Evolutionary conservation across 257 asterid species (phyloP), one percentile per base, ranked within the genome.

Genomic region (Nyctanthes arbortristis): DNA sequence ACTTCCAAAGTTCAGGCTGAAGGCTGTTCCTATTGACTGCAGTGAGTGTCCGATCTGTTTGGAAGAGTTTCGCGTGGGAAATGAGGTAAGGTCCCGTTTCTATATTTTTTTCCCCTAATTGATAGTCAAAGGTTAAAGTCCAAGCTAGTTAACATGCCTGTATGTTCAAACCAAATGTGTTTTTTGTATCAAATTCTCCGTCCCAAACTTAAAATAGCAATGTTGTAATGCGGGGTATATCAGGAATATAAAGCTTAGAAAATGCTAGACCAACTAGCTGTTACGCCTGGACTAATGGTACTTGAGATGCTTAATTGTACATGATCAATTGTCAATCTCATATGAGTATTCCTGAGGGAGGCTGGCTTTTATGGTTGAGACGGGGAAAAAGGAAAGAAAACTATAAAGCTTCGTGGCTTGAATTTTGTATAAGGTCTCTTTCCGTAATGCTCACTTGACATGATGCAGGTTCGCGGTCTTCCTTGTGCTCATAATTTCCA

Each of bases 401-500:
- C 18, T 40, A 40, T 16, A 40, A 40, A 40, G 18, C 1, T 40
- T 40, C 32, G 4, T 28, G 29, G 13, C 10, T 35, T 4, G 11
- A 35, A 35, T 1, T 35, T 35, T 12, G 10, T 35, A 5, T 35
- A 35, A 35, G 4, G 5, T 11, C 22, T n/a, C 36, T 34, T 2
- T 47, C 28, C 33, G 34, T 40, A 52, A 14, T 29, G 49, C 70
- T 43, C 16, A 60, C 71, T 35, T 35, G 40, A 35, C 7, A 12
- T 35, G 34, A 67, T 68, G 77, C 88, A 93, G 98, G 98, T 93
- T 32, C 85, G 98, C 0, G 97, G 97, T 27, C 94, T 93, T 49
- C 98, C 98, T 8, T 93, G 97, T 79, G 98, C 98, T 6, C 98
- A 93, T 86, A 93, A 93, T 67, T 93, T 93, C 74, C 98, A 93